phyloP scores from a whole-genome alignment of 768 basidiomycete species.

The Hydnomerulius pinastri region DNA sequence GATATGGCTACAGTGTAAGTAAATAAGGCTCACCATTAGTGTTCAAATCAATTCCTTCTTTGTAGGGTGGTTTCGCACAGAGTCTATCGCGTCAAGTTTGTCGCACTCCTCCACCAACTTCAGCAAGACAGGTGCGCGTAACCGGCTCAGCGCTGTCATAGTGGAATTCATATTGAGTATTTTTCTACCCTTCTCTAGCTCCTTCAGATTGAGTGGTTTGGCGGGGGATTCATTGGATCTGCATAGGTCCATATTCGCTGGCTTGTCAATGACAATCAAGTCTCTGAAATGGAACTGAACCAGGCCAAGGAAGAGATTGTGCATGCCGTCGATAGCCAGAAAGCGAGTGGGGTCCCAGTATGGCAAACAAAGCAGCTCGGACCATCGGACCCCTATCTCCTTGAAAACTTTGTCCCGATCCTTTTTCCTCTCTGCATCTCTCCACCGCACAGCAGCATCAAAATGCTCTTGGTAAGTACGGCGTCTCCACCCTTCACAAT shows the following conservation, averaged over 20 bases:
- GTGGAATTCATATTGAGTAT: background rate
- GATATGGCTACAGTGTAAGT: too few species aligned
- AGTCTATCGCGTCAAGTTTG: background rate
- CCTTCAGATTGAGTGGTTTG: background rate
- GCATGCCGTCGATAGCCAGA: conserved; percentile 40
- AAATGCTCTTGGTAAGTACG: conserved; percentile 15
- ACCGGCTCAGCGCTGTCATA: background rate
- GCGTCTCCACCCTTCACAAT: conserved; percentile 27
- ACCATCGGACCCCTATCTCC: conserved; percentile 29
- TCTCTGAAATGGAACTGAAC: conserved; percentile 9
- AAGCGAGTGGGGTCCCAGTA: conserved; percentile 37
- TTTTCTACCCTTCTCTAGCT: background rate
- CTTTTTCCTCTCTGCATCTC: conserved; percentile 14
- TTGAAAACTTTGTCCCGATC: conserved; percentile 10
- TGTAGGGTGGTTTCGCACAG: background rate
- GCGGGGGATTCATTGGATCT: background rate
- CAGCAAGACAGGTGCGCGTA: background rate
- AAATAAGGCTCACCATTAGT: background rate
- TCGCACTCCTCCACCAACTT: background rate
- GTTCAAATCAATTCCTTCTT: background rate
- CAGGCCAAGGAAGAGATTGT: conserved; percentile 32
- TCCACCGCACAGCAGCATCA: conserved; percentile 18
- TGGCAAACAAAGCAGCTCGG: conserved; percentile 31
- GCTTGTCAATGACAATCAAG: conserved; percentile 6
- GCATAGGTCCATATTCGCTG: background rate